Percentiles rank a stretch among this genome's conserved stretches.
Evolutionary conservation across 805 yeast species (phyloP).

Genomic region (Blastobotrys robertii): DNA sequence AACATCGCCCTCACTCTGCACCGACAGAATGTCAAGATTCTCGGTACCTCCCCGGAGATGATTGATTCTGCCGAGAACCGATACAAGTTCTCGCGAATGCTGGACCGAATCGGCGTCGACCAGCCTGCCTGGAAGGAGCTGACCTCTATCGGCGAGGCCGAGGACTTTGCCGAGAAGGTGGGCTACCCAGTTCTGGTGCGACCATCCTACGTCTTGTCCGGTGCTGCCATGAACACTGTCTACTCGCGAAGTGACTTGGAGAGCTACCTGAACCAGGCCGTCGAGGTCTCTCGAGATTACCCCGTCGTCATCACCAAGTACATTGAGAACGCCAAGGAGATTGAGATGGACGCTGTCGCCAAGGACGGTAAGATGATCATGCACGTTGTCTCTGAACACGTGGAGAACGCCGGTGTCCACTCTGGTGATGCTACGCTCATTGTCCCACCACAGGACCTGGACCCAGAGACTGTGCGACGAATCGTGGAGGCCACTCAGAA

Average conservation of each 20-base stretch:
- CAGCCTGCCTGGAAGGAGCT: slow-evolving; percentile 99
- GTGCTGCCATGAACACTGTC: slow-evolving; percentile 99
- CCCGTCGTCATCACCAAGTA: slow-evolving; percentile 97
- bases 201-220: slow-evolving; percentile 94
- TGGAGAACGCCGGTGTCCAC: slow-evolving; percentile 98
- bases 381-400: slow-evolving; percentile 98
- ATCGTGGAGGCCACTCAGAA: slow-evolving; percentile 94
- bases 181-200: slow-evolving; percentile 93
- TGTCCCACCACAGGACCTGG: slow-evolving; percentile 94
- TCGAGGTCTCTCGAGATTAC: slow-evolving; percentile 93
- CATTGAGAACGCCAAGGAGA: slow-evolving; percentile 94
- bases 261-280: slow-evolving; percentile 84
- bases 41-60: slow-evolving; percentile 98
- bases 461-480: slow-evolving; percentile 80
- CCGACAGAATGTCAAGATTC: slow-evolving; percentile 87
- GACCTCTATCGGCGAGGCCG: slow-evolving; percentile 88
- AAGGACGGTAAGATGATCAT: slow-evolving; percentile 85
- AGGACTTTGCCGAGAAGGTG: slow-evolving; percentile 80
- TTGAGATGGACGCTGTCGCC: slow-evolving; percentile 98
- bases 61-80: slow-evolving; percentile 97
- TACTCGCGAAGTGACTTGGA: slow-evolving; percentile 84
- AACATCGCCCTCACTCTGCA: slow-evolving; percentile 89
- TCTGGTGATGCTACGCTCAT: slow-evolving; percentile 98
- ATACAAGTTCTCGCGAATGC: slow-evolving; percentile 94
- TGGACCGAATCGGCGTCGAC: slow-evolving; percentile 92